A percentile compares a stretch with the other conserved stretches of the same genome.
Conservation (phyloP, 805 yeast species). For the Metschnikowia matae region DNA sequence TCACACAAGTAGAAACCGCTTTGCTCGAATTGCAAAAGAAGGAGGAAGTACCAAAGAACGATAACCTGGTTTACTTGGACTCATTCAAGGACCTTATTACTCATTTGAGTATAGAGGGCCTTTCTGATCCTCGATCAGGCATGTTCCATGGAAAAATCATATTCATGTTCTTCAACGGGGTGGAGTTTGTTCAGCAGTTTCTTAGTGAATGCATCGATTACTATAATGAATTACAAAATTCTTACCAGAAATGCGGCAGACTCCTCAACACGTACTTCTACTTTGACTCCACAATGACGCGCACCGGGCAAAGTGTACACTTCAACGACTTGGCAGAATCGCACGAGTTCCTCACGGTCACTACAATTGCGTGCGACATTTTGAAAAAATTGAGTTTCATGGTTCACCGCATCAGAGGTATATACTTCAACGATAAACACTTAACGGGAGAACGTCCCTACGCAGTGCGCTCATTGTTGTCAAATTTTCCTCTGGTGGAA, state of each 20-base stretch:
- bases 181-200: slow-evolving; percentile 29
- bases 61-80: slow-evolving; percentile 25
- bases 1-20: slow-evolving; percentile 26
- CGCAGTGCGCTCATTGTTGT: slow-evolving; percentile 26
- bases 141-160: slow-evolving; percentile 27
- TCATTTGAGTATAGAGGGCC: slow-evolving; percentile 13
- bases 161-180: slow-evolving; percentile 37
- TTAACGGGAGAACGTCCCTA: slow-evolving; percentile 29
- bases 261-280: slow-evolving; percentile 30
- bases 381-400: slow-evolving; percentile 32
- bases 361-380: slow-evolving; percentile 31
- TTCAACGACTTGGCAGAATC: slow-evolving; percentile 1
- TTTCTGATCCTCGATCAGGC: not conserved
- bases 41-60: slow-evolving; percentile 21
- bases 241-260: slow-evolving; percentile 10
- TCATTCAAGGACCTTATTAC: slow-evolving; percentile 19
- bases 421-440: slow-evolving; percentile 30
- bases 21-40: slow-evolving; percentile 21
- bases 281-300: slow-evolving; percentile 27
- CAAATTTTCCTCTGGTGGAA: slow-evolving; percentile 33
- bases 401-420: slow-evolving; percentile 28
- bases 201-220: slow-evolving; percentile 30
- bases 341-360: slow-evolving; percentile 26
- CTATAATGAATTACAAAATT: slow-evolving; percentile 3
- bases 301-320: slow-evolving; percentile 1